These are phyloP conservation scores for Apiospora sp. DNA, from an alignment of 2,329 filamentous ascomycete genomes.

Conservation along the genomic window DNA sequence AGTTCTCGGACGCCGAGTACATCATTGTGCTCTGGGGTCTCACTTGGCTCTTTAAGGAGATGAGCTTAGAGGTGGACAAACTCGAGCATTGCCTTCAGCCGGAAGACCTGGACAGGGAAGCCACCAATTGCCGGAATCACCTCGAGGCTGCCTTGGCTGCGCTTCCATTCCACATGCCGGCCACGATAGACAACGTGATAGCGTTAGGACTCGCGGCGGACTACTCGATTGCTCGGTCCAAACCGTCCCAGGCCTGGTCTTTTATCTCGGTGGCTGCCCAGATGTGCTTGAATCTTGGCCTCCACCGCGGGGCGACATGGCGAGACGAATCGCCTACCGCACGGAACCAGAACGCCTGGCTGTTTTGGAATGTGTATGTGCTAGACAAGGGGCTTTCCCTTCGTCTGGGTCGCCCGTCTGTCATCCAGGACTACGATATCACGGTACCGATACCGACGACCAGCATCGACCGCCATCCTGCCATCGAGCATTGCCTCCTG, in stretches of 20 bases:
- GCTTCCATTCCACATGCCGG: slow-evolving; percentile 64
- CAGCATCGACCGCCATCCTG: background rate
- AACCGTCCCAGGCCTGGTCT: slow-evolving; percentile 71
- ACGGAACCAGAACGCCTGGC: slow-evolving; percentile 37
- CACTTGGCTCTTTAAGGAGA: slow-evolving; percentile 50
- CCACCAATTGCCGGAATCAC: slow-evolving; percentile 52
- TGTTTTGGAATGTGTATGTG: slow-evolving; percentile 62
- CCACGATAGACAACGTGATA: slow-evolving; percentile 62
- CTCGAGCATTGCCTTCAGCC: slow-evolving; percentile 45
- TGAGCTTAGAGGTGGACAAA: slow-evolving; percentile 51
- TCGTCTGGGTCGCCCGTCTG: slow-evolving; percentile 64
- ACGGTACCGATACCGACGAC: slow-evolving; percentile 50
- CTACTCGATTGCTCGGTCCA: slow-evolving; percentile 69
- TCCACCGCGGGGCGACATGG: slow-evolving; percentile 56
- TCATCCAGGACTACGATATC: slow-evolving; percentile 68
- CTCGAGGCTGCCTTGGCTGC: slow-evolving; percentile 59
- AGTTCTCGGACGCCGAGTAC: slow-evolving; percentile 40
- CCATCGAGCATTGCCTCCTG: slow-evolving; percentile 32
- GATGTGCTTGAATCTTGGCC: slow-evolving; percentile 69
- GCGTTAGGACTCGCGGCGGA: slow-evolving; percentile 65
- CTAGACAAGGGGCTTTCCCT: slow-evolving; percentile 66
- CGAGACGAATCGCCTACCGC: slow-evolving; percentile 42
- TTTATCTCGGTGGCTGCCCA: slow-evolving; percentile 65
- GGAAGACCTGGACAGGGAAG: slow-evolving; percentile 30
- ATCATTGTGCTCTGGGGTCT: slow-evolving; percentile 54